Evolutionary conservation across 1,284 basidiomycete genomes (phyloP).

Genomic region (Kalmanozyma brasiliensis): DNA sequence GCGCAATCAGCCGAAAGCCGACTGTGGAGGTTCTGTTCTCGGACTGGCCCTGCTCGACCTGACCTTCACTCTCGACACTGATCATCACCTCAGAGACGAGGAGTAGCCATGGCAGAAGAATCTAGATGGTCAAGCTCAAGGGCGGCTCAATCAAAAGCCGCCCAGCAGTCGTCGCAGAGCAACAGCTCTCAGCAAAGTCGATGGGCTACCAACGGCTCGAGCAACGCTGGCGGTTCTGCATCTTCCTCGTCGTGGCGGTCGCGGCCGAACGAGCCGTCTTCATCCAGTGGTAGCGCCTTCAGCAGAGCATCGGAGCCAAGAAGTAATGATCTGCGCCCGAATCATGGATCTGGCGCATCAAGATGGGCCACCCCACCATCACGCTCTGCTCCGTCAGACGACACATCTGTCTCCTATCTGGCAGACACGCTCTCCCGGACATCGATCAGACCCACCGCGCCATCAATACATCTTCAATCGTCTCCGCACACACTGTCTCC

Average conservation of each 20-base stretch:
- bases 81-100: neutral
- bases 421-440: slow-evolving; percentile 1
- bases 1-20: neutral
- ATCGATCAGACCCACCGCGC: neutral
- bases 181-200: slow-evolving; percentile 29
- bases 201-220: slow-evolving; percentile 19
- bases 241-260: slow-evolving; percentile 18
- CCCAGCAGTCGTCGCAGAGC: slow-evolving; percentile 9
- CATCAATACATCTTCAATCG: slow-evolving; percentile 1
- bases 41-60: slow-evolving; percentile 4
- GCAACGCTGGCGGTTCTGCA: neutral
- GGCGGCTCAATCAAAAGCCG: neutral
- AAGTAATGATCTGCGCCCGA: no score
- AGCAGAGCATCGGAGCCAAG: no score
- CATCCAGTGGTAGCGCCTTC: neutral
- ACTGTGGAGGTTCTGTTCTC: slow-evolving; percentile 10
- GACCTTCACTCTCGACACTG: neutral
- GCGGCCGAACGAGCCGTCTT: slow-evolving; percentile 1
- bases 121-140: slow-evolving; percentile 28
- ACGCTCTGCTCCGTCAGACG: neutral
- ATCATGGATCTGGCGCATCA: slow-evolving; percentile 7
- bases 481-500: neutral
- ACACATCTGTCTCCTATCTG: neutral
- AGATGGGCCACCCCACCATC: slow-evolving; percentile 10
- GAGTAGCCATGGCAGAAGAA: slow-evolving; percentile 9